phyloP scores from a whole-genome alignment of 2,329 filamentous ascomycete genomes.

The Epichloe scottii region DNA sequence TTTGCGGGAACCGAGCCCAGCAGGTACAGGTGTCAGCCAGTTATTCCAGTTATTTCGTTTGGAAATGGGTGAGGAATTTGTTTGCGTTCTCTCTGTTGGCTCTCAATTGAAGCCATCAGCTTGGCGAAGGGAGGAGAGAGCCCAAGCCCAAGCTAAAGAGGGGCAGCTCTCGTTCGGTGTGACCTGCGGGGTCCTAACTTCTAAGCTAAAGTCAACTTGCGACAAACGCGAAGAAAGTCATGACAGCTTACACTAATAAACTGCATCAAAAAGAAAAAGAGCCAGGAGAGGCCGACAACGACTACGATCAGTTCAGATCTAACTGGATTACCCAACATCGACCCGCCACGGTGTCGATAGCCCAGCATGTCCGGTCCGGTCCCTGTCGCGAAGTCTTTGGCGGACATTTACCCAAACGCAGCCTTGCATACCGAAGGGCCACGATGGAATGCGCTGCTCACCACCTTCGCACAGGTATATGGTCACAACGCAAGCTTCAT shows the following conservation, averaged over 20 bases:
- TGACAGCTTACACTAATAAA: not conserved
- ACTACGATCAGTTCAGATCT: no score
- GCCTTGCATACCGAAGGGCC: slow-evolving; percentile 53
- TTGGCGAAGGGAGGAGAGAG: no score
- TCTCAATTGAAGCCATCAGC: no score
- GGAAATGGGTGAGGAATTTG: no score
- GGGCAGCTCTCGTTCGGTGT: no score
- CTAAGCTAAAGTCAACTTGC: not conserved
- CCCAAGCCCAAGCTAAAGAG: no score
- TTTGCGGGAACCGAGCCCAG: no score
- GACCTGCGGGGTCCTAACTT: not conserved
- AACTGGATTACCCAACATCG: not conserved
- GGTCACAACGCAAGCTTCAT: slow-evolving; percentile 65
- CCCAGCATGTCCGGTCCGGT: slow-evolving; percentile 43
- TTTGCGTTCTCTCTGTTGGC: not conserved
- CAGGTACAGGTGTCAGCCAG: no score
- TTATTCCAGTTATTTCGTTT: no score
- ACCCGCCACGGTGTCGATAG: not conserved
- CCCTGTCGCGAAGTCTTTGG: slow-evolving; percentile 61
- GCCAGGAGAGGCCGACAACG: no score
- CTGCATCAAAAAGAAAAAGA: not conserved
- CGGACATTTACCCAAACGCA: slow-evolving; percentile 73
- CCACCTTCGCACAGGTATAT: slow-evolving; percentile 59
- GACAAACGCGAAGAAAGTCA: not conserved
- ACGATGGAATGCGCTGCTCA: slow-evolving; percentile 65